Base-by-base conservation (phyloP, 345 rosid genomes). In the Eucalyptus tenuipes region DNA sequence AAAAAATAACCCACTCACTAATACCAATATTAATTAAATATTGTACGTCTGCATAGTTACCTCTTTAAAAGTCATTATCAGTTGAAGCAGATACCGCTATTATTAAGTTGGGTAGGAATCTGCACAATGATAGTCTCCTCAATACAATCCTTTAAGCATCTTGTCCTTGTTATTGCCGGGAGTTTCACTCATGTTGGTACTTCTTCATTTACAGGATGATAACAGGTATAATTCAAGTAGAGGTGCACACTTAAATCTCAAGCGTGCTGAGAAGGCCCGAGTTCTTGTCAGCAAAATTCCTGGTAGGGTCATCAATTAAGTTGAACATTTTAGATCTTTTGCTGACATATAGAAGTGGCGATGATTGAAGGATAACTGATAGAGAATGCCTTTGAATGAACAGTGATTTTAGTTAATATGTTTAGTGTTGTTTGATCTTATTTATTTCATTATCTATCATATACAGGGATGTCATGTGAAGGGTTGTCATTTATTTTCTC, bases 231-330 rank as follows among this genome's bases (percentile, higher is more conserved):
- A 94, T 88, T 95, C 99, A 31, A 96, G 99, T 91, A 93, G 99
- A 93, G 99, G 99, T n/a, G 99, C 99, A 8, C 99, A 98, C 87
- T 93, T 97, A 91, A 98, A 97, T 93, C 99, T 98, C 93, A 98
- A 98, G 95, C 99, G 99, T 52, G 99, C 99, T 17, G 99, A 98
- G 91, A 97, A 95, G 91, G 99, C 99, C 66, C 92, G 99, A 61
- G 91, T 95, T 91, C 91, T 98, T 91, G 99, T 98, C 71, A 98
- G 95, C 95, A 97, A 96, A 95, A 98, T 98, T 93, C 98, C 99
- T 86, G 98, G 99, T 98, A 94, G 85, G 87, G 33, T 20, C 27
- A 86, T 86, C 48, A 49, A 86, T 86, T 53, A 40, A 59, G 64
- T 40, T 86, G 57, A 27, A 53, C 27, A 33, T 53, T 53, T 64